Evolutionary conservation across 306 rosid species (phyloP).

Genomic region (Senna siamea): DNA sequence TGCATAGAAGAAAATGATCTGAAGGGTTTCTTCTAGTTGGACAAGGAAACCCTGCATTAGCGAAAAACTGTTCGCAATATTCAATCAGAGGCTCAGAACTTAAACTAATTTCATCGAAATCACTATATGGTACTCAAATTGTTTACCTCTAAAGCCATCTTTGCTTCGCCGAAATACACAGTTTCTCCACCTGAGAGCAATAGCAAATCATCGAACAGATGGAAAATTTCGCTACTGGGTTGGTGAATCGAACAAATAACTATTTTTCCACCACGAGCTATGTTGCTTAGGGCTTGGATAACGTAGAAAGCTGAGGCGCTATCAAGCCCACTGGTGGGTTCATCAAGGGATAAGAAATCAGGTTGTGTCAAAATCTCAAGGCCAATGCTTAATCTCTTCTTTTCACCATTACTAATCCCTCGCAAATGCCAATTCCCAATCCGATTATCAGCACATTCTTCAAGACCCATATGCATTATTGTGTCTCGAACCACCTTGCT

Average conservation of each 20-base stretch:
- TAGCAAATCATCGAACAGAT: slow-evolving; percentile 59
- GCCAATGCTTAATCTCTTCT: slow-evolving; percentile 62
- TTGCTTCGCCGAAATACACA: slow-evolving; percentile 62
- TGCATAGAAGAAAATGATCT: slow-evolving; percentile 38
- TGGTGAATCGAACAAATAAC: slow-evolving; percentile 61
- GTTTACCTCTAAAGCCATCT: slow-evolving; percentile 54
- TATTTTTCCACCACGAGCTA: slow-evolving; percentile 54
- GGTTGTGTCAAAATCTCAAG: slow-evolving; percentile 61
- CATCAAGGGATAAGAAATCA: slow-evolving; percentile 56
- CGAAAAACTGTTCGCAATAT: slow-evolving; percentile 28
- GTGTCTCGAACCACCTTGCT: slow-evolving; percentile 51
- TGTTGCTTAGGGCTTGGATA: slow-evolving; percentile 49
- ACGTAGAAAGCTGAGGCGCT: slow-evolving; percentile 67
- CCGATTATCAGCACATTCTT: slow-evolving; percentile 51
- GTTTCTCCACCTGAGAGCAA: slow-evolving; percentile 61
- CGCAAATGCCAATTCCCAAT: slow-evolving; percentile 64
- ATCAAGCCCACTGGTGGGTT: slow-evolving; percentile 65
- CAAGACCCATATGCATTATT: slow-evolving; percentile 59
- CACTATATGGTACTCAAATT: neutral
- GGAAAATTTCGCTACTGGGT: slow-evolving; percentile 54
- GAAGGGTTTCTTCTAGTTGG: slow-evolving; percentile 13
- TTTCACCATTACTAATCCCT: slow-evolving; percentile 66
- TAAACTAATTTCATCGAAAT: neutral
- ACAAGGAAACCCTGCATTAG: slow-evolving; percentile 25
- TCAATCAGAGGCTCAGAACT: slow-evolving; percentile 2